Conservation (phyloP, 768 basidiomycete species). For the Grammothele lineata region DNA sequence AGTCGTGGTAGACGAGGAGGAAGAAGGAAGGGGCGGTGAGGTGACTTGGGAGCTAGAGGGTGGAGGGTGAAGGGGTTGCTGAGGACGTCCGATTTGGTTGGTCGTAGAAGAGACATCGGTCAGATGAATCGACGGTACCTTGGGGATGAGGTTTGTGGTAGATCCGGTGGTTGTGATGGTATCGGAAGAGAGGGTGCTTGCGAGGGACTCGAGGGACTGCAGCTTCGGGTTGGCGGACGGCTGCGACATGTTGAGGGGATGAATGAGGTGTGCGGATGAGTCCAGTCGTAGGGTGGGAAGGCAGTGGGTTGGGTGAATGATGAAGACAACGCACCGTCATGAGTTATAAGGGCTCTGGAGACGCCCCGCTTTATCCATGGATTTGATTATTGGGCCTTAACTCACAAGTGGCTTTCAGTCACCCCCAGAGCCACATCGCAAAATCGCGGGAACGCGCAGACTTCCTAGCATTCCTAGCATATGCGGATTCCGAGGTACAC, state of each 20-base stretch:
- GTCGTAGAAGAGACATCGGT: neutral
- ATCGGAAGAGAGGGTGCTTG: neutral
- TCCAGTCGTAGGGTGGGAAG: too few species aligned
- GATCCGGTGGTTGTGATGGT: conserved; percentile 6
- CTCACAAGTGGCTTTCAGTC: too few species aligned
- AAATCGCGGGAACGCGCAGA: too few species aligned
- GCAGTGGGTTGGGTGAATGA: neutral
- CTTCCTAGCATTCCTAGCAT: too few species aligned
- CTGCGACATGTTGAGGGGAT: conserved; percentile 2
- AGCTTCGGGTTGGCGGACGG: neutral
- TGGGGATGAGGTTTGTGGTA: conserved; percentile 9
- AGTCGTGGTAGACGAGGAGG: neutral
- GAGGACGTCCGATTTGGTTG: neutral
- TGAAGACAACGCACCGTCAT: neutral
- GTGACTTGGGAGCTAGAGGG: neutral
- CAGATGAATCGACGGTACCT: neutral
- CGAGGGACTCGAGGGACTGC: conserved; percentile 8
- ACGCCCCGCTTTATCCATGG: too few species aligned
- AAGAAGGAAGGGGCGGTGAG: neutral
- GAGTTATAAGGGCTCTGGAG: neutral
- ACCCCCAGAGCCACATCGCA: too few species aligned
- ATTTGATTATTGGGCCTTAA: too few species aligned
- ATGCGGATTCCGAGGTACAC: too few species aligned
- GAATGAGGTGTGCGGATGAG: neutral
- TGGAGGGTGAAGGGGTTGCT: neutral